A percentile compares a stretch with the other conserved stretches of the same genome.
Conservation (phyloP, 371 early-diverging fungal species). For the Thermomucor indicae-seudaticae region DNA sequence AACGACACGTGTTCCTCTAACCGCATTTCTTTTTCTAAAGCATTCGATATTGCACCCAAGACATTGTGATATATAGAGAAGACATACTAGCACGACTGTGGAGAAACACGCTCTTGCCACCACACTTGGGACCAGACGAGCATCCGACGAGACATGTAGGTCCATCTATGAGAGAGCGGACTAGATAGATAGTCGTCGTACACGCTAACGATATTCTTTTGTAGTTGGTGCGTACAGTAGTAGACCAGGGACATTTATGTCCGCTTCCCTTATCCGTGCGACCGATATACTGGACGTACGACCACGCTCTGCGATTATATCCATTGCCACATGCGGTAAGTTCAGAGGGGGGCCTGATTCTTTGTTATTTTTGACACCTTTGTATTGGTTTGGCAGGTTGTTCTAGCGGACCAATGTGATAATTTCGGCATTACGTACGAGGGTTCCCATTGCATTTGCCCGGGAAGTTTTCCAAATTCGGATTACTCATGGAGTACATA, state of each 20-base stretch:
- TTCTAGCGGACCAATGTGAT: conserved; percentile 85
- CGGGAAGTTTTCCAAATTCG: conserved; percentile 79
- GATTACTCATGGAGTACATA: conserved; percentile 75
- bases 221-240: conserved; percentile 77
- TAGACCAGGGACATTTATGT: conserved; percentile 82
- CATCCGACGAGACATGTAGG: conserved; percentile 62
- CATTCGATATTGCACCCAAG: conserved; percentile 80
- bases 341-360: background rate
- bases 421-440: conserved; percentile 68
- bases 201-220: no score
- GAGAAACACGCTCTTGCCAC: conserved; percentile 70
- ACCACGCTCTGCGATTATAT: conserved; percentile 81
- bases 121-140: conserved; percentile 36
- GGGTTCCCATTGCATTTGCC: conserved; percentile 76
- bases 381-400: no score
- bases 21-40: conserved; percentile 20
- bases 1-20: background rate
- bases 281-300: conserved; percentile 77
- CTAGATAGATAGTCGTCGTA: no score
- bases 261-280: conserved; percentile 74
- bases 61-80: conserved; percentile 84
- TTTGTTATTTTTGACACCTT: conserved; percentile 31
- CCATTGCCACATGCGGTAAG: conserved; percentile 83
- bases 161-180: background rate
- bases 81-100: conserved; percentile 73